Conservation (phyloP, 345 rosid species). For the Clausena lansium region DNA sequence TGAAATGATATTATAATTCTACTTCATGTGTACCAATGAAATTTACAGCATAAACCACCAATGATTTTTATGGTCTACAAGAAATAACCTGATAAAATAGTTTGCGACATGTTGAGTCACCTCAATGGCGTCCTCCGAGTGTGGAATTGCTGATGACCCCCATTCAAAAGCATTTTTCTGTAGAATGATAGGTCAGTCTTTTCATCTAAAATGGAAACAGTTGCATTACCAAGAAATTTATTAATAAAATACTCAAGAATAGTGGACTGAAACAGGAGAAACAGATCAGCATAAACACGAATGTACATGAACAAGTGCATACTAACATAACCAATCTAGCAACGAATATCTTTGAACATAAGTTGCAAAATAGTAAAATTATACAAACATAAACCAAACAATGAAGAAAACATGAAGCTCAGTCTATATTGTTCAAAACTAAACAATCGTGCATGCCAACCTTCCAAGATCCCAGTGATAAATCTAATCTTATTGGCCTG, state of each 20-base stretch:
- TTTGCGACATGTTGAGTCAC: slow-evolving; percentile 88
- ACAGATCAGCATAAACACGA: background rate
- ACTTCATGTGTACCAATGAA: background rate
- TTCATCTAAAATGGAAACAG: background rate
- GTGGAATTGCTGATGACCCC: slow-evolving; percentile 78
- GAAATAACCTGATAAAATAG: slow-evolving; percentile 67
- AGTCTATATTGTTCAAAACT: background rate
- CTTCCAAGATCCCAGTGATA: background rate
- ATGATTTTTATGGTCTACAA: background rate
- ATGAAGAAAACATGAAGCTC: background rate
- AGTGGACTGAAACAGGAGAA: background rate
- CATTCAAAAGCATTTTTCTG: slow-evolving; percentile 98
- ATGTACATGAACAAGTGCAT: background rate
- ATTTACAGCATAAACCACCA: background rate
- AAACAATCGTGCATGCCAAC: background rate
- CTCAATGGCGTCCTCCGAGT: slow-evolving; percentile 82
- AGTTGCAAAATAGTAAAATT: too few relatives aligned
- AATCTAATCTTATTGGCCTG: background rate
- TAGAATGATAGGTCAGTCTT: slow-evolving; percentile 16
- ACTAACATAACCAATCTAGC: too few relatives aligned
- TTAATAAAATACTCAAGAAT: background rate
- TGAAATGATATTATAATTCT: background rate
- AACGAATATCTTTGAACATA: too few relatives aligned
- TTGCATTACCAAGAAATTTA: background rate
- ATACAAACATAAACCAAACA: background rate